Evolutionary conservation across 1,139 yeast genomes (phyloP).

Genomic region (Saccharomyces hybrid): DNA sequence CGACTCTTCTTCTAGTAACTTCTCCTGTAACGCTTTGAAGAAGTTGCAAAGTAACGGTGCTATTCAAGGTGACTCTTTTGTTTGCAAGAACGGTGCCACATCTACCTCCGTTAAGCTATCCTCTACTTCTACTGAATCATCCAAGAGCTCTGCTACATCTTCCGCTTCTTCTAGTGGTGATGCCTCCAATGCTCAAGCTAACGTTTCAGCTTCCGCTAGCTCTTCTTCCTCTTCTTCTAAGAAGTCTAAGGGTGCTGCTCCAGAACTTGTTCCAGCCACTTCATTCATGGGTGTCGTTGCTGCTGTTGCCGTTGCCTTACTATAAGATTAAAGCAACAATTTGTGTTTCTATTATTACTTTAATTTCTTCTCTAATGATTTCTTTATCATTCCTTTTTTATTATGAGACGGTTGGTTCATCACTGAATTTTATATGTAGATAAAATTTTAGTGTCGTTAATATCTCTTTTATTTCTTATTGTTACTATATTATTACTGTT

Average conservation of each 20-base stretch:
- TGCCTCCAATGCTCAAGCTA: constrained; percentile 14
- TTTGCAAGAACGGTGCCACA: constrained; percentile 64
- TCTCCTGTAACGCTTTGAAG: constrained; percentile 74
- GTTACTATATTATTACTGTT: neutral
- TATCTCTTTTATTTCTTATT: neutral
- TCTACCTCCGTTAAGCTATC: constrained; percentile 45
- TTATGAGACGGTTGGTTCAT: neutral
- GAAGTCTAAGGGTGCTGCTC: constrained; percentile 28
- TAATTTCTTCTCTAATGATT: neutral
- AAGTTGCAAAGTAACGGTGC: constrained; percentile 61
- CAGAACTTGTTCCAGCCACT: constrained; percentile 35
- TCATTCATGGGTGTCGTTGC: constrained; percentile 51
- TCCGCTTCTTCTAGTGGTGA: constrained; percentile 18
- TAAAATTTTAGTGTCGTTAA: neutral
- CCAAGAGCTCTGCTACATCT: constrained; percentile 13
- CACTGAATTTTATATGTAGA: neutral
- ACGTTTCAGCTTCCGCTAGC: constrained; percentile 21
- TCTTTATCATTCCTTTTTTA: neutral
- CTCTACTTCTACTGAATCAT: constrained; percentile 32
- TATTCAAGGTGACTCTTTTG: constrained; percentile 82
- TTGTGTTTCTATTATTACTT: neutral
- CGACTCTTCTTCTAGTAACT: constrained; percentile 62
- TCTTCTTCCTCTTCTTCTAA: constrained; percentile 14
- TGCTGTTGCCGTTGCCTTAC: constrained; percentile 55
- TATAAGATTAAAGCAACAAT: constrained; percentile 35